Percentiles rank a stretch among this genome's conserved stretches.
phyloP scores from a whole-genome alignment of 176 grass and related monocot genomes.

The Oryza brachyantha region DNA sequence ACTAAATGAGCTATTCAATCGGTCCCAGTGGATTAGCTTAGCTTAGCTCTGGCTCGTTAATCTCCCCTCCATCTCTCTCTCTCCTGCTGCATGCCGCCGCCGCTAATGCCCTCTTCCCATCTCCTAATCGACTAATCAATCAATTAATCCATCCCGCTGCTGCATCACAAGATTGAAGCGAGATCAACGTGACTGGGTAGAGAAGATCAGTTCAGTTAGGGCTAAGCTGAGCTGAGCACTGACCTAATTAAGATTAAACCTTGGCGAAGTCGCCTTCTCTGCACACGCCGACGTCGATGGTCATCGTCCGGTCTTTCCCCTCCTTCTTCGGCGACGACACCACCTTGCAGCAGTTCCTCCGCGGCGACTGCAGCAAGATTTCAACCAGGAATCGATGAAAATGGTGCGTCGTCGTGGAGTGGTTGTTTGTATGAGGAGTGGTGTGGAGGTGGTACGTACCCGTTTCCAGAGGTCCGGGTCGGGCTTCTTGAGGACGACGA shows the following conservation, averaged over 20 bases:
- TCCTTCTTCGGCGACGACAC: slow-evolving; percentile 57
- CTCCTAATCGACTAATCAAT: slow-evolving; percentile 29
- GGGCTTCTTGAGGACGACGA: slow-evolving; percentile 83
- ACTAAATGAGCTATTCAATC: slow-evolving; percentile 20
- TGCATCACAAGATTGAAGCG: background rate
- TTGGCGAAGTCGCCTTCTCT: slow-evolving; percentile 61
- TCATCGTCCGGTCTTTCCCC: slow-evolving; percentile 52
- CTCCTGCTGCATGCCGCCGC: slow-evolving; percentile 15
- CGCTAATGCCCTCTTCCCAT: slow-evolving; percentile 15
- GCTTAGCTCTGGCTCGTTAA: background rate
- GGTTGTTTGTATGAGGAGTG: too few species aligned
- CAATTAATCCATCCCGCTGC: too few species aligned
- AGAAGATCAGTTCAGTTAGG: background rate
- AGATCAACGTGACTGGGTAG: background rate
- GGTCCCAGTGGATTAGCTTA: background rate
- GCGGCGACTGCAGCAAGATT: slow-evolving; percentile 59
- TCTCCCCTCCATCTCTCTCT: background rate
- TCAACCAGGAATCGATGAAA: too few species aligned
- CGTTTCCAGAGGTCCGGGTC: slow-evolving; percentile 82
- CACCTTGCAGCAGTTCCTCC: slow-evolving; percentile 95
- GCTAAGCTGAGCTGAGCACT: background rate
- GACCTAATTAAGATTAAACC: slow-evolving; percentile 45
- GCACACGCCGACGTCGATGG: slow-evolving; percentile 67
- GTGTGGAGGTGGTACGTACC: too few species aligned
- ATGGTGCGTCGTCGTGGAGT: too few species aligned